Evolutionary conservation across 1,139 yeast genomes (phyloP).

Genomic region (Pichia sp.): DNA sequence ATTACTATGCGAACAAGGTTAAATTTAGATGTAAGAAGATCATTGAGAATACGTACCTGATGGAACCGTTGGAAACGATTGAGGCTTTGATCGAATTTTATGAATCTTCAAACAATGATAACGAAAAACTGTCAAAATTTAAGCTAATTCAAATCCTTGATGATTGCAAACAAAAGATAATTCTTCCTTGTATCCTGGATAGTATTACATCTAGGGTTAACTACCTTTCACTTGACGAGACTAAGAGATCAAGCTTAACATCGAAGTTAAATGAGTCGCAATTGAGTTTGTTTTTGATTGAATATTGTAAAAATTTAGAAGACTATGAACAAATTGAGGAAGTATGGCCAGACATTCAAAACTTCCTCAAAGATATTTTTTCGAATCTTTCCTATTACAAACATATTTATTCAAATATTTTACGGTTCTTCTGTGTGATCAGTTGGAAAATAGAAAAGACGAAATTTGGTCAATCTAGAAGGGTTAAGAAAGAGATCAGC

Average conservation of each 20-base stretch:
- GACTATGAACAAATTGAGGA: conserved; percentile 77
- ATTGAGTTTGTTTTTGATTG: conserved; percentile 49
- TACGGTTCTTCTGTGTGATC: conserved; percentile 48
- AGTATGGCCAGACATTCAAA: conserved; percentile 55
- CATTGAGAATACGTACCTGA: conserved; percentile 58
- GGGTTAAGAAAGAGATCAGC: conserved; percentile 58
- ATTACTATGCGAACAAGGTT: conserved; percentile 60
- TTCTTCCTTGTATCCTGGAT: conserved; percentile 63
- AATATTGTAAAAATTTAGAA: conserved; percentile 52
- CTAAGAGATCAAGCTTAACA: conserved; percentile 41
- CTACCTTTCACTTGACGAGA: conserved; percentile 31
- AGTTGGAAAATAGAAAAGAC: conserved; percentile 54
- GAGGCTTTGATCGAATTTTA: conserved; percentile 53
- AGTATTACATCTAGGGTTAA: conserved; percentile 47
- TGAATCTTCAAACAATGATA: conserved; percentile 9
- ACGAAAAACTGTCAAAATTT: conserved; percentile 5
- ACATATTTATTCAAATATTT: conserved; percentile 46
- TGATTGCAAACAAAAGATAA: conserved; percentile 75
- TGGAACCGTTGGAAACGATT: conserved; percentile 72
- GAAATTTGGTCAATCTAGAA: conserved; percentile 58
- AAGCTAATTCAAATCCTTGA: conserved; percentile 73
- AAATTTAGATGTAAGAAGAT: conserved; percentile 69
- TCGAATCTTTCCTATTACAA: conserved; percentile 48
- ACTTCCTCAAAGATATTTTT: conserved; percentile 56
- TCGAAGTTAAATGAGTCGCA: conserved; percentile 41